A percentile compares a stretch with the other conserved stretches of the same genome.
Evolutionary conservation across 768 basidiomycete species (phyloP).

Genomic region (Mycena galericulata): DNA sequence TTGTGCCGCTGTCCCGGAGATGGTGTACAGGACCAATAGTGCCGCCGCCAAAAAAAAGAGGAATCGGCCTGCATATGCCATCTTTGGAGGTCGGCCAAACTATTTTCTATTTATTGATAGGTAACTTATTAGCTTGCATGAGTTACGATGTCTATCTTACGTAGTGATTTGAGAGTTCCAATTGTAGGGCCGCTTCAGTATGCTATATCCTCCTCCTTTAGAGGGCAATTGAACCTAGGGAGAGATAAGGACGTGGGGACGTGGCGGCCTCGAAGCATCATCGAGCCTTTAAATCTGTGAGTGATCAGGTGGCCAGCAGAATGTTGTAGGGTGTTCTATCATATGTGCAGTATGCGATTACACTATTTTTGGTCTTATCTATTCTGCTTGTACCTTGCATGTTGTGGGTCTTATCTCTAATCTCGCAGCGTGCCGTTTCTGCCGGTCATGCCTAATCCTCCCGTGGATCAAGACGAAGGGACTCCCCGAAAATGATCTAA

Average conservation of each 20-base stretch:
- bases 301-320: background rate
- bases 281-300: conserved; percentile 12
- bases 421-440: conserved; percentile 9
- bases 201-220: background rate
- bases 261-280: background rate
- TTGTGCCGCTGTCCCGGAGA: conserved; percentile 3
- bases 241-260: conserved; percentile 13
- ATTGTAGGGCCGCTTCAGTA: background rate
- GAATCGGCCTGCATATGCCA: conserved; percentile 15
- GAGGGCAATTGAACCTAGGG: background rate
- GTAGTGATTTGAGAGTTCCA: conserved; percentile 3
- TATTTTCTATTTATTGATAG: conserved; percentile 9
- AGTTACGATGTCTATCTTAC: conserved; percentile 11
- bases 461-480: background rate
- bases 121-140: conserved; percentile 12
- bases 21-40: conserved; percentile 4
- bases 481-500: conserved; percentile 1
- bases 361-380: conserved; percentile 17
- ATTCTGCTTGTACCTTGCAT: background rate
- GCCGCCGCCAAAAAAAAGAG: conserved; percentile 12
- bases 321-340: conserved; percentile 5
- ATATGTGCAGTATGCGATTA: conserved; percentile 1
- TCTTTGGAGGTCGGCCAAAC: conserved; percentile 14
- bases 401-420: conserved; percentile 10
- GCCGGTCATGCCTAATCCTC: conserved; percentile 4